phyloP scores from a whole-genome alignment of 2,329 filamentous ascomycete species.

The Hypoxylon sp. region DNA sequence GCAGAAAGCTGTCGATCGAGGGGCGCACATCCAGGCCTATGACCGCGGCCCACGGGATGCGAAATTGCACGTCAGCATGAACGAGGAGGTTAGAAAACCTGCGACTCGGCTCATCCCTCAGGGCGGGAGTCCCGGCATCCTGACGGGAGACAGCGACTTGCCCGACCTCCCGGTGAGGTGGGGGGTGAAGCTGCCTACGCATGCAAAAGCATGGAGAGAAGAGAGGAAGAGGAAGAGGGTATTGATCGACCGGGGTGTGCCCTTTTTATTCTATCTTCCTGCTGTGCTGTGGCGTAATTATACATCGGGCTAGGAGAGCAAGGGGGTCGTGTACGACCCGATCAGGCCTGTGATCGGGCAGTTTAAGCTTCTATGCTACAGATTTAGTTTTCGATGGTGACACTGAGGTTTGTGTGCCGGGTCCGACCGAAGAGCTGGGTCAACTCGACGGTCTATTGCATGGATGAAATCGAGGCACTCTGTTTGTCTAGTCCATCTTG shows the following conservation, averaged over 20 bases:
- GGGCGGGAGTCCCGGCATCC: slow-evolving; percentile 36
- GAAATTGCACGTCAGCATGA: slow-evolving; percentile 31
- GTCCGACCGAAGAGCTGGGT: background rate
- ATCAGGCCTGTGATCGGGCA: slow-evolving; percentile 29
- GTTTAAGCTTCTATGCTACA: slow-evolving; percentile 12
- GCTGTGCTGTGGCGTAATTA: slow-evolving; percentile 23
- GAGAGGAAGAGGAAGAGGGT: slow-evolving; percentile 15
- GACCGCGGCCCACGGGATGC: slow-evolving; percentile 43
- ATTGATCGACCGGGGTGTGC: background rate
- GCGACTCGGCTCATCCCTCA: slow-evolving; percentile 37
- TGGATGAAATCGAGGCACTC: background rate
- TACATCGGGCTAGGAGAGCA: slow-evolving; percentile 32
- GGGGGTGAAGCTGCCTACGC: slow-evolving; percentile 51
- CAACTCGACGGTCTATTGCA: background rate
- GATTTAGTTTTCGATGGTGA: slow-evolving; percentile 13
- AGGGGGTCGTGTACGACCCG: slow-evolving; percentile 22
- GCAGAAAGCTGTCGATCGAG: slow-evolving; percentile 33
- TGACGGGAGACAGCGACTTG: slow-evolving; percentile 50
- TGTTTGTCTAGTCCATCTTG: slow-evolving; percentile 3
- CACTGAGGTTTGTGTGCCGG: slow-evolving; percentile 4
- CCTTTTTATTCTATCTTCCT: slow-evolving; percentile 26
- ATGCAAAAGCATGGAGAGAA: slow-evolving; percentile 39
- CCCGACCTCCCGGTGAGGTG: slow-evolving; percentile 49
- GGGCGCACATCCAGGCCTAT: slow-evolving; percentile 23
- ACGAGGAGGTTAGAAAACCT: slow-evolving; percentile 36